Evolutionary conservation across 1,284 basidiomycete species (phyloP).

Genomic region (Inonotus obliquus): DNA sequence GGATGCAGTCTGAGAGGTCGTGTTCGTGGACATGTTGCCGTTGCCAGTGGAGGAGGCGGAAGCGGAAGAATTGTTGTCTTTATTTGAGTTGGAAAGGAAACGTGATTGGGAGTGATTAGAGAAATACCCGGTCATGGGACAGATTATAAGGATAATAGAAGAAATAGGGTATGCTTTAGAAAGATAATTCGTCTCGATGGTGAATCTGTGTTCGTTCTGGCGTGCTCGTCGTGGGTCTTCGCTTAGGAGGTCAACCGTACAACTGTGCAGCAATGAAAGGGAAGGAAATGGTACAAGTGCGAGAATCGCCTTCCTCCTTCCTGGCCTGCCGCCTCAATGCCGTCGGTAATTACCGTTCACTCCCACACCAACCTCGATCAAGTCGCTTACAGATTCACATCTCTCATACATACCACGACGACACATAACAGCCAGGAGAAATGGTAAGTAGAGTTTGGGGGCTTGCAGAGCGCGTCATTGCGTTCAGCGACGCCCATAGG

Average conservation of each 20-base stretch:
- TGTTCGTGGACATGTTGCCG: constrained; percentile 18
- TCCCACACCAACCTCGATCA: background rate
- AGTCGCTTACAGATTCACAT: background rate
- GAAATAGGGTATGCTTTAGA: background rate
- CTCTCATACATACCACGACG: background rate
- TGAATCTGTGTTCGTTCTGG: background rate
- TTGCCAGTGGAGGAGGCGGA: constrained; percentile 10
- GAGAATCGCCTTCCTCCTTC: background rate
- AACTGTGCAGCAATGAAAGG: background rate
- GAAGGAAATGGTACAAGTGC: too few relatives aligned
- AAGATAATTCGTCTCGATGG: background rate
- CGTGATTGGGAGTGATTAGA: constrained; percentile 75
- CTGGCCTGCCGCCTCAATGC: background rate
- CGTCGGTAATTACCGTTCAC: background rate
- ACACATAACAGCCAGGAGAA: background rate
- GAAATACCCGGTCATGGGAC: constrained; percentile 55
- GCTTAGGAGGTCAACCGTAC: background rate
- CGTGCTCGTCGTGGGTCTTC: background rate
- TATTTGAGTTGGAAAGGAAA: constrained; percentile 48
- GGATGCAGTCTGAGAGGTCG: constrained; percentile 27
- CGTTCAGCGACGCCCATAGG: background rate
- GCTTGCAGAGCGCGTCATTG: background rate
- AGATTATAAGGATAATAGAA: constrained; percentile 9
- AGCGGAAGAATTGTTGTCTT: constrained; percentile 18
- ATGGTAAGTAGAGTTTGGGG: background rate